Evolutionary conservation across 2,329 filamentous ascomycete genomes (phyloP).

Genomic region (Blumeriella jaapii): DNA sequence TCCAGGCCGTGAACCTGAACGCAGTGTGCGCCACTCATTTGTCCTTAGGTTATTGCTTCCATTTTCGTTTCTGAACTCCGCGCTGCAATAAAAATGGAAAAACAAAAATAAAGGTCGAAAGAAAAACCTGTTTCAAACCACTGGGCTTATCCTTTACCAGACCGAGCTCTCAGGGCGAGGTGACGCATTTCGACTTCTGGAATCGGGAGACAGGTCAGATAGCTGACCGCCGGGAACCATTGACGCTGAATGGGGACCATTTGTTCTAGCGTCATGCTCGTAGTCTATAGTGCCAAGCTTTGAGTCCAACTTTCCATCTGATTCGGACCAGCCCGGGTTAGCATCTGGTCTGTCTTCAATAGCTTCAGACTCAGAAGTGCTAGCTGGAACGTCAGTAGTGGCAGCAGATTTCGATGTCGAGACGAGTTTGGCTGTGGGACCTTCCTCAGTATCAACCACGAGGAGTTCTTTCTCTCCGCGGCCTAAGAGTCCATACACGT

Average conservation of each 20-base stretch:
- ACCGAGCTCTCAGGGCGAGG: slow-evolving; percentile 13
- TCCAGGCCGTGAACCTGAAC: too few species aligned
- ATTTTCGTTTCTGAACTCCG: too few species aligned
- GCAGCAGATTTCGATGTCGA: slow-evolving; percentile 13
- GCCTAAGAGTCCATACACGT: slow-evolving; percentile 57
- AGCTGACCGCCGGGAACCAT: slow-evolving; percentile 7
- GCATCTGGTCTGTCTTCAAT: background rate
- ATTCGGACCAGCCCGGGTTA: background rate
- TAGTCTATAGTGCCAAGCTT: too few species aligned
- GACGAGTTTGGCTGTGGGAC: slow-evolving; percentile 18
- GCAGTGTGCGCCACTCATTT: too few species aligned
- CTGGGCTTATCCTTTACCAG: slow-evolving; percentile 6
- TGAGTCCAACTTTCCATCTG: too few species aligned
- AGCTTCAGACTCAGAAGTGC: background rate
- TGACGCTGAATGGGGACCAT: slow-evolving; percentile 9
- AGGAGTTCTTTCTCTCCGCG: slow-evolving; percentile 59
- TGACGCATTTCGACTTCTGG: slow-evolving; percentile 6
- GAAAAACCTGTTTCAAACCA: background rate
- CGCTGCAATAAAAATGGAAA: slow-evolving; percentile 4
- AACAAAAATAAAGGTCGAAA: background rate
- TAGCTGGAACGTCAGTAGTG: slow-evolving; percentile 1
- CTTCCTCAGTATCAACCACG: slow-evolving; percentile 45
- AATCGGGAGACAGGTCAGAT: slow-evolving; percentile 5
- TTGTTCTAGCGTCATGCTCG: too few species aligned
- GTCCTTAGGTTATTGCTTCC: too few species aligned